A percentile compares a stretch with the other conserved stretches of the same genome.
Conservation (phyloP, 129 eudicot genomes). For the Centella asiatica region DNA sequence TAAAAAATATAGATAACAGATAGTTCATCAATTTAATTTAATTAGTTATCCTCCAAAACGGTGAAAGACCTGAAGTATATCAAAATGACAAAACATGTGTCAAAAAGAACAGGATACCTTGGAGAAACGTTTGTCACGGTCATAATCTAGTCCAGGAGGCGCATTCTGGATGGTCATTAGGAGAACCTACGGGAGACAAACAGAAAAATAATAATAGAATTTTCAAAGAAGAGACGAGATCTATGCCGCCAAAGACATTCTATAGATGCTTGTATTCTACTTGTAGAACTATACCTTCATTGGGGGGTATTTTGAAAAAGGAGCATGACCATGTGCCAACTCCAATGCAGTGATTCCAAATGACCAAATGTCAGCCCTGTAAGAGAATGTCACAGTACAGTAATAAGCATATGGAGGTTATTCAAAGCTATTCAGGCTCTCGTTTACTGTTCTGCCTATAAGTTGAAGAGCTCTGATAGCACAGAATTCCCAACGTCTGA, state of each 20-base stretch:
- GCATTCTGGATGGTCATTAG: constrained; percentile 98
- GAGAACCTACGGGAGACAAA: constrained; percentile 54
- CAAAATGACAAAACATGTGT: background rate
- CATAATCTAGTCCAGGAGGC: constrained; percentile 99
- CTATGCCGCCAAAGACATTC: background rate
- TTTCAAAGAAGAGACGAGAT: background rate
- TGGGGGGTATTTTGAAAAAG: constrained; percentile 98
- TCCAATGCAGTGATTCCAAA: constrained; percentile 96
- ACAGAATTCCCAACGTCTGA: too few relatives aligned
- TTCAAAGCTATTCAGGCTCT: too few relatives aligned
- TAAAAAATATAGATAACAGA: background rate
- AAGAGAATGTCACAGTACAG: constrained; percentile 3
- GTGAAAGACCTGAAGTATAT: background rate
- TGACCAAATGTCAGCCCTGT: constrained; percentile 97
- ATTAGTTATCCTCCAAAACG: background rate
- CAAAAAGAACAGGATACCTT: constrained; percentile 49
- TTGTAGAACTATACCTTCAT: constrained; percentile 57
- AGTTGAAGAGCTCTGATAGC: background rate
- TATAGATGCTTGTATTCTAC: background rate
- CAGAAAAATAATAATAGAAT: background rate
- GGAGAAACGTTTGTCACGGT: constrained; percentile 93
- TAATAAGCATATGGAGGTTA: background rate
- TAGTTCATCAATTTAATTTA: background rate
- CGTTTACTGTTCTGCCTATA: background rate
- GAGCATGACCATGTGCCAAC: constrained; percentile 99